phyloP scores from a whole-genome alignment of 257 asterid genomes.

The Jacaranda mimosifolia region DNA sequence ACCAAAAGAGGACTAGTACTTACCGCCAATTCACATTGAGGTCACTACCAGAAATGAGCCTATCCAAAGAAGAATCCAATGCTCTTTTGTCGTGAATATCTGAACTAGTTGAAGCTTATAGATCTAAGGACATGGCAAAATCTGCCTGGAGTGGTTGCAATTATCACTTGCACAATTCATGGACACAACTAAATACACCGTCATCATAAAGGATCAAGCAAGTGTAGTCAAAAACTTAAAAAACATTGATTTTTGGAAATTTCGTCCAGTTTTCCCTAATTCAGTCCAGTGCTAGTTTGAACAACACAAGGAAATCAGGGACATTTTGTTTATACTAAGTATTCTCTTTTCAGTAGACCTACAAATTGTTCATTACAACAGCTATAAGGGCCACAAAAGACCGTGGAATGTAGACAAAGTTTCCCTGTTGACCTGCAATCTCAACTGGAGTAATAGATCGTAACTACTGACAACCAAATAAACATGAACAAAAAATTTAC shows the following conservation, averaged over 20 bases:
- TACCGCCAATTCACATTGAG: no score
- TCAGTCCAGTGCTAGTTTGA: not conserved
- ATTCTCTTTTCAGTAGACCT: not conserved
- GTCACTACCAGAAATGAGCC: no score
- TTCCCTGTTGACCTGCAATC: conserved; percentile 28
- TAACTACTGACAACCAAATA: conserved; percentile 28
- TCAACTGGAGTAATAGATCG: conserved; percentile 32
- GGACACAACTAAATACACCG: no score
- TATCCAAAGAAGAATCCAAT: no score
- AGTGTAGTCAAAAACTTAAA: no score
- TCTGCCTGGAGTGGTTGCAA: no score
- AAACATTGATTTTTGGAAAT: not conserved
- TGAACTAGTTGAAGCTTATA: no score
- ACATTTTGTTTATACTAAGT: not conserved
- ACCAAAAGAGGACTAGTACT: no score
- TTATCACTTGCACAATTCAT: no score
- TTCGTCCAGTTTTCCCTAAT: not conserved
- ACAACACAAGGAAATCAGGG: not conserved
- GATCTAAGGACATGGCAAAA: no score
- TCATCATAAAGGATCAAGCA: no score
- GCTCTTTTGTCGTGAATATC: no score
- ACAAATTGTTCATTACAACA: conserved; percentile 29
- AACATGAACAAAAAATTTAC: conserved; percentile 39
- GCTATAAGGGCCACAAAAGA: conserved; percentile 20
- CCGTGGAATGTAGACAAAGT: conserved; percentile 3